Evolutionary conservation across 305 asterid species (phyloP), one percentile per base, ranked within the genome.

Genomic region (Solanum aculeatissimum): DNA sequence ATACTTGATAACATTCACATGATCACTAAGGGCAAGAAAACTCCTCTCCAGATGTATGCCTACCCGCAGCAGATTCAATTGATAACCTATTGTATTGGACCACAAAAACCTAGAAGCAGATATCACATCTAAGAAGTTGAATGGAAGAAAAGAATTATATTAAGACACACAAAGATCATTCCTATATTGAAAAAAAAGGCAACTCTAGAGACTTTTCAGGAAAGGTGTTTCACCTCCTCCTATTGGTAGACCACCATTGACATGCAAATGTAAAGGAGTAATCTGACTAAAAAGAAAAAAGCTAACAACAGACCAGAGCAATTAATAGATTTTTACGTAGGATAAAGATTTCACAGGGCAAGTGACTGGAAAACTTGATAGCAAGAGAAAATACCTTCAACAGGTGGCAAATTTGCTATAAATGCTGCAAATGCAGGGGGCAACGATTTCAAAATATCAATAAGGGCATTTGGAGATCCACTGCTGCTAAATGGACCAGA

Each of bases 341-440:
- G 85, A 69, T 13, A 54, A 82, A 23, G 53, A 43, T 82, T 47
- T 65, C 85, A 38, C 6, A 1, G 81, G 81, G 63, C 12, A 71
- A 70, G 79, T 51, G 32, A 60, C 55, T 32, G 62, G 58, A 62
- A 57, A 19, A 57, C 60, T 47, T 47, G 47, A 40, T 71, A 14
- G 23, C 49, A 49, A 25, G 63, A 49, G 16, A 57, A 81, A 85
- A 65, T 87, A 96, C 99, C 99, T 85, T 95, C 98, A 87, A 95
- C 93, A 75, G 92, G 88, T 47, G 98, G 99, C 90, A 95, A 89
- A 87, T 87, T 93, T 16, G 91, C 85, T 42, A 87, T 86, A 66
- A 96, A 96, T 49, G 90, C 85, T 21, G 94, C 93, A 69, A 95
- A 86, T 75, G 96, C 82, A 84, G 99, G 97, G 42, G 98, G 95